Evolutionary conservation across 2,329 filamentous ascomycete species (phyloP), one percentile per base, ranked within the genome.

Genomic region (Ilyonectria mors-panacis): DNA sequence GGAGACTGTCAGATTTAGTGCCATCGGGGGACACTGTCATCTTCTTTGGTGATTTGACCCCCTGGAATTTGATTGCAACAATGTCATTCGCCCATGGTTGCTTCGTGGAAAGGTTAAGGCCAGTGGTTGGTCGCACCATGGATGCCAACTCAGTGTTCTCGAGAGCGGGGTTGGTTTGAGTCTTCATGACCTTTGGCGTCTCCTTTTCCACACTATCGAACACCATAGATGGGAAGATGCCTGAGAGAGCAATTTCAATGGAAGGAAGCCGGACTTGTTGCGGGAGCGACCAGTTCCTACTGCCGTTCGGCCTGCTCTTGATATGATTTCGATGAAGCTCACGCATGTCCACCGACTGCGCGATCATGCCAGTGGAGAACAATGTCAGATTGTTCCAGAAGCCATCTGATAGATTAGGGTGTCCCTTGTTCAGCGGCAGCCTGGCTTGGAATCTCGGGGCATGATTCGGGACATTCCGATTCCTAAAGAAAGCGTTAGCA

Each of bases 1-100:
- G 75, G 26, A 57, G 66, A 3, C 54, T 63, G 19, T 66, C 69
- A 8, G 65, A 35, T 33, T 65, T 59, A 23, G 53, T 44, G 8
- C 33, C 59, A 17, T 70, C 65, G 17, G 53, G 63, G 12, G 60
- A 33, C 58, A 63, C 58, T 62, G 73, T 45, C 67, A 70, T 51
- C 30, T 47, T 66, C 1, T 66, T 42, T 23, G 72, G 65, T 1
- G 73, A 69, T 65, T 81, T 80, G 28, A 87, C 78, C 15, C 83
- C 85, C 66, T 81, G 85, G 73, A 90, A 91, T n/a, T 82, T 83
- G 56, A 93, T 81, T 56, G 85, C 84, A 30, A 93, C 83, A 39
- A 85, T 84, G 65, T 92, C 86, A 45, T 85, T 83, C 2, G 89
- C 89, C 90, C 90, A 92, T 3, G 83, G 78, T 37, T 77, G 78